Percentiles rank a stretch among this genome's conserved stretches.
Conservation (phyloP, 2,329 filamentous ascomycete genomes). For the Celoporthe dispersa region DNA sequence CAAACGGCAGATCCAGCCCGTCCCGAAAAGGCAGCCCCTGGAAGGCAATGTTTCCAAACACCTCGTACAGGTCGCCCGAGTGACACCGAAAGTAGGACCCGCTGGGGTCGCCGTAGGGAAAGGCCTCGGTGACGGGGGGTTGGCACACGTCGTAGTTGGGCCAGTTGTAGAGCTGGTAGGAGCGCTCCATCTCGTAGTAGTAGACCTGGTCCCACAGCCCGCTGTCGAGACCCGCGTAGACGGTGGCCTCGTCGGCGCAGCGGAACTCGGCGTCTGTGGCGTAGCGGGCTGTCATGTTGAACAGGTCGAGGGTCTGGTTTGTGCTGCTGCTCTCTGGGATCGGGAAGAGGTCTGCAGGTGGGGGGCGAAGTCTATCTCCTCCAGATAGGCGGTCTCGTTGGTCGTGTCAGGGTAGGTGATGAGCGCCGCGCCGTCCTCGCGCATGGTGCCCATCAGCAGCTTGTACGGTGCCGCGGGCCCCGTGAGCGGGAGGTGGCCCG, state of each 20-base stretch:
- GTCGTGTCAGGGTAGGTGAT: conserved; percentile 48
- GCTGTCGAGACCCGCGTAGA: conserved; percentile 51
- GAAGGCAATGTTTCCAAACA: conserved; percentile 55
- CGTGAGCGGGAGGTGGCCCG: conserved; percentile 51
- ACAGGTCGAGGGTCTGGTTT: conserved; percentile 57
- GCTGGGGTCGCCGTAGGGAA: conserved; percentile 47
- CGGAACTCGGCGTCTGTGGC: conserved; percentile 64
- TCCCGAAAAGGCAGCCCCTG: conserved; percentile 52
- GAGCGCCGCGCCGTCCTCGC: conserved; percentile 61
- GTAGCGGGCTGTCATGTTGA: conserved; percentile 58
- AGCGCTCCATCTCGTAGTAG: conserved; percentile 65
- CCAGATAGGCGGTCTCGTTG: conserved; percentile 41
- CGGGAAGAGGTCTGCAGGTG: conserved; percentile 53
- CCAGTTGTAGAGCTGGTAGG: conserved; percentile 56
- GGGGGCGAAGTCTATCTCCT: conserved; percentile 39
- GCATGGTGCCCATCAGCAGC: conserved; percentile 60
- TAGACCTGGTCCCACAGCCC: conserved; percentile 54
- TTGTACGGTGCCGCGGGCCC: conserved; percentile 52
- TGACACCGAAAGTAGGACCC: conserved; percentile 58
- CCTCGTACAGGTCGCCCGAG: conserved; percentile 58
- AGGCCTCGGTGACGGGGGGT: conserved; percentile 42
- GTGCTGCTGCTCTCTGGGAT: conserved; percentile 46
- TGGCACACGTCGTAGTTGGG: conserved; percentile 57
- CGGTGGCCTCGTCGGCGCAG: conserved; percentile 63
- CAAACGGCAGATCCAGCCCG: conserved; percentile 43